phyloP scores from a whole-genome alignment of 257 asterid species.

The Pogostemon cablin region DNA sequence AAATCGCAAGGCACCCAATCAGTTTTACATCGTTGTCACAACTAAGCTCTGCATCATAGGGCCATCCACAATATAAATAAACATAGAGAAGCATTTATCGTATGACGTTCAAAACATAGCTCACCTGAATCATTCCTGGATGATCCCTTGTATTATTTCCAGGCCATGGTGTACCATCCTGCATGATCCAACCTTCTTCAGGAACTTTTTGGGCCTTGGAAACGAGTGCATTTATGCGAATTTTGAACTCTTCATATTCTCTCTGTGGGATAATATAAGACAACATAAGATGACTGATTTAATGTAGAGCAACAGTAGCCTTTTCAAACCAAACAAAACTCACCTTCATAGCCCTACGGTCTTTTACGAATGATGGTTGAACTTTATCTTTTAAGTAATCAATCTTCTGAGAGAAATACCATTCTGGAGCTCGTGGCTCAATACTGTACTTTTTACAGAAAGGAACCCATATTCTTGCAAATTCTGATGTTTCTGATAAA shows the following conservation, averaged over 20 bases:
- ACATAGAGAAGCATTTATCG: background rate
- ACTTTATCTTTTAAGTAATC: constrained; percentile 87
- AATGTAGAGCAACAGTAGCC: constrained; percentile 26
- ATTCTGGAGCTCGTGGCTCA: constrained; percentile 93
- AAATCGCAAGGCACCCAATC: background rate
- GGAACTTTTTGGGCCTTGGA: constrained; percentile 89
- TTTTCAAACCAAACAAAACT: constrained; percentile 21
- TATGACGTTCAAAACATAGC: constrained; percentile 8
- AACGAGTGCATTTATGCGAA: constrained; percentile 76
- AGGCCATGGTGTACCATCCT: constrained; percentile 98
- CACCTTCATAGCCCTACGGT: constrained; percentile 97
- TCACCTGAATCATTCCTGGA: constrained; percentile 98
- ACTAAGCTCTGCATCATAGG: background rate
- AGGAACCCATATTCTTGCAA: constrained; percentile 89
- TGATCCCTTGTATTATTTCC: constrained; percentile 94
- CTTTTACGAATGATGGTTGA: constrained; percentile 84
- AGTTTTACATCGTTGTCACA: constrained; percentile 1
- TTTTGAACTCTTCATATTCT: constrained; percentile 90
- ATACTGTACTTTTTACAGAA: constrained; percentile 72
- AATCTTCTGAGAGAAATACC: constrained; percentile 77
- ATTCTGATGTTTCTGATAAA: constrained; percentile 83
- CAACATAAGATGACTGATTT: constrained; percentile 34
- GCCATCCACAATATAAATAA: constrained; percentile 9
- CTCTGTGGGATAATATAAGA: constrained; percentile 51
- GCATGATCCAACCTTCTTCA: constrained; percentile 97